Evolutionary conservation across 306 rosid genomes (phyloP).

Genomic region (Boehmeria nivea): DNA sequence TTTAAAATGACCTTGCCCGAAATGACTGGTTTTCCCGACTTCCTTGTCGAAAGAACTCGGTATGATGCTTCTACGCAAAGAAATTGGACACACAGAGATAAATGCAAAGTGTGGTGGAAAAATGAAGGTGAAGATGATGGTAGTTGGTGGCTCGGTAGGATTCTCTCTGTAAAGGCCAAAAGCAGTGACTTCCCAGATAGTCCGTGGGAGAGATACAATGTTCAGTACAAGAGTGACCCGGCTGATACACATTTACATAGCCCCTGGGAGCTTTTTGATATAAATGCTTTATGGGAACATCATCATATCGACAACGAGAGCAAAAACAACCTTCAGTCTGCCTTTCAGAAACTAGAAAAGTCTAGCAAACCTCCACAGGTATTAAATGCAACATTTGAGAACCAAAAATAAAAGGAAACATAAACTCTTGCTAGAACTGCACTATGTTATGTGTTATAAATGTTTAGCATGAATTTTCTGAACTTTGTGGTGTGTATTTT

Average conservation of each 20-base stretch:
- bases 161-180: slow-evolving; percentile 51
- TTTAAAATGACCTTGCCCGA: slow-evolving; percentile 87
- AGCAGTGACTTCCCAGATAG: slow-evolving; percentile 73
- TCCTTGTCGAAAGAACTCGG: slow-evolving; percentile 80
- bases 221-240: slow-evolving; percentile 70
- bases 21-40: slow-evolving; percentile 88
- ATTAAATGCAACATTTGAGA: not conserved
- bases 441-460: not conserved
- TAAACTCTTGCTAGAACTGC: not conserved
- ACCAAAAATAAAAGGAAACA: not conserved
- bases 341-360: slow-evolving; percentile 52
- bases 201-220: slow-evolving; percentile 87
- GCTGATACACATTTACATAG: slow-evolving; percentile 70
- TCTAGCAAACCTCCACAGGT: slow-evolving; percentile 64
- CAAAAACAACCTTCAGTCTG: slow-evolving; percentile 48
- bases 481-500: slow-evolving; percentile 20
- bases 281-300: slow-evolving; percentile 63
- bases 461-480: slow-evolving; percentile 11
- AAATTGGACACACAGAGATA: slow-evolving; percentile 91
- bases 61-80: slow-evolving; percentile 69
- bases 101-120: slow-evolving; percentile 98
- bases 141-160: slow-evolving; percentile 94
- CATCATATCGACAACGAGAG: slow-evolving; percentile 53
- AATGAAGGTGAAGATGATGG: slow-evolving; percentile 73
- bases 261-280: slow-evolving; percentile 98